Conservation (phyloP, 2,329 filamentous ascomycete species). For the Fonsecaea monophora region DNA sequence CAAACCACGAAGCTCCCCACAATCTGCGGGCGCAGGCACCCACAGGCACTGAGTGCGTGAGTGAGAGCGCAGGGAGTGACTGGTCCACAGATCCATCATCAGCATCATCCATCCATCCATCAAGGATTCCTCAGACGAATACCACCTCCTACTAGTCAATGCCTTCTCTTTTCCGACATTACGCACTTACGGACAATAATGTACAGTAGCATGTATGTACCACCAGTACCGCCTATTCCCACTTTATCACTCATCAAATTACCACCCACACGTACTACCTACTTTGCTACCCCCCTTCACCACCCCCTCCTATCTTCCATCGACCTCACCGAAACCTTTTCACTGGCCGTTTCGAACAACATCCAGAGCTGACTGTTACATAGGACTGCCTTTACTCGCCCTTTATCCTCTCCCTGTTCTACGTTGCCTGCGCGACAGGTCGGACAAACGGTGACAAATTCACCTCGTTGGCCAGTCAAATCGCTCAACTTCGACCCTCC, state of each 20-base stretch:
- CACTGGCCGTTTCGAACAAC: neutral
- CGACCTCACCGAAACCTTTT: neutral
- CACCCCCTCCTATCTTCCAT: neutral
- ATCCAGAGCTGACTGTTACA: neutral
- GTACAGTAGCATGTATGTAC: neutral
- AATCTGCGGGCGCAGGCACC: neutral
- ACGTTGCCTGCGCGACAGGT: neutral
- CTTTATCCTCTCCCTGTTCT: neutral
- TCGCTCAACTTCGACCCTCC: neutral
- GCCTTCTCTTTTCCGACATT: neutral
- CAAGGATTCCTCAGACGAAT: neutral
- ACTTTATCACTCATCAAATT: constrained; percentile 4
- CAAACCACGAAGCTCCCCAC: neutral
- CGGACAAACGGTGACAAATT: constrained; percentile 3
- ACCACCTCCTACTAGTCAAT: neutral
- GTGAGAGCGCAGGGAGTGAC: neutral
- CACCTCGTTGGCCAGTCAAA: neutral
- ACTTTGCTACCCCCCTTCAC: neutral
- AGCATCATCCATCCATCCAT: neutral
- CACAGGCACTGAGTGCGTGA: neutral
- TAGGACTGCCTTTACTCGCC: neutral
- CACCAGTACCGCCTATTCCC: neutral
- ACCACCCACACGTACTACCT: neutral
- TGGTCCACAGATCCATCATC: neutral
- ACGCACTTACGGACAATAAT: neutral